phyloP scores from a whole-genome alignment of 2,329 filamentous ascomycete species.

The Paramyrothecium roridum region DNA sequence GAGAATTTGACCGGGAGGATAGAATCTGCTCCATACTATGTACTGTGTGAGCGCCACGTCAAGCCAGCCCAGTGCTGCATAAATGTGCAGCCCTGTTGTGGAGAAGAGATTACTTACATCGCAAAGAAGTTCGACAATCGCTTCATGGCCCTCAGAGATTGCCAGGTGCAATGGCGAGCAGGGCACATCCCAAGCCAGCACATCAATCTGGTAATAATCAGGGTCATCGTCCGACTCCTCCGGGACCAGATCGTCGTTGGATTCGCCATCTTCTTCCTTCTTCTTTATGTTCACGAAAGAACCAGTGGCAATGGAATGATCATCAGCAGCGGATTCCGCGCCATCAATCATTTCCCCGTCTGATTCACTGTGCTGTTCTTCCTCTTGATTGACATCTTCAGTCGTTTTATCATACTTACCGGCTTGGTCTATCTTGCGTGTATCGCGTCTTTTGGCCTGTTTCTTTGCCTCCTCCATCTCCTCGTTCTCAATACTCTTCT shows the following conservation, averaged over 20 bases:
- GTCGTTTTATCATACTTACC: constrained; percentile 4
- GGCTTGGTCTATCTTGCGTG: constrained; percentile 16
- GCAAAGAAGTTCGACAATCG: constrained; percentile 67
- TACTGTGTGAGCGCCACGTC: constrained; percentile 7
- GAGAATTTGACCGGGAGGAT: constrained; percentile 70
- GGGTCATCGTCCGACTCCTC: constrained; percentile 63
- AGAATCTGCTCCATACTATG: constrained; percentile 72
- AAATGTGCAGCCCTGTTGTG: neutral
- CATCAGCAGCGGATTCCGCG: constrained; percentile 48
- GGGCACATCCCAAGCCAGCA: constrained; percentile 75
- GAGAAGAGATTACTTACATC: constrained; percentile 34
- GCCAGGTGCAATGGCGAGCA: constrained; percentile 76
- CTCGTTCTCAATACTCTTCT: constrained; percentile 72
- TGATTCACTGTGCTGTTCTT: constrained; percentile 29
- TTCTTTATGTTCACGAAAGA: constrained; percentile 69
- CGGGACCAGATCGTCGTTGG: constrained; percentile 37
- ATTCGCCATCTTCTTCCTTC: constrained; percentile 26
- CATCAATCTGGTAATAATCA: constrained; percentile 76
- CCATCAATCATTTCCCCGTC: constrained; percentile 45
- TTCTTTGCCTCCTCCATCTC: constrained; percentile 60
- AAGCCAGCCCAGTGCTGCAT: neutral
- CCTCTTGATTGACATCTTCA: constrained; percentile 9
- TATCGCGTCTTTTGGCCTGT: constrained; percentile 41
- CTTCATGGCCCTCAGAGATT: constrained; percentile 67
- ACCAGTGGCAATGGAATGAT: constrained; percentile 57